Evolutionary conservation across 768 basidiomycete genomes (phyloP), one percentile per base, ranked within the genome.

Genomic region (Auricularia sp.): DNA sequence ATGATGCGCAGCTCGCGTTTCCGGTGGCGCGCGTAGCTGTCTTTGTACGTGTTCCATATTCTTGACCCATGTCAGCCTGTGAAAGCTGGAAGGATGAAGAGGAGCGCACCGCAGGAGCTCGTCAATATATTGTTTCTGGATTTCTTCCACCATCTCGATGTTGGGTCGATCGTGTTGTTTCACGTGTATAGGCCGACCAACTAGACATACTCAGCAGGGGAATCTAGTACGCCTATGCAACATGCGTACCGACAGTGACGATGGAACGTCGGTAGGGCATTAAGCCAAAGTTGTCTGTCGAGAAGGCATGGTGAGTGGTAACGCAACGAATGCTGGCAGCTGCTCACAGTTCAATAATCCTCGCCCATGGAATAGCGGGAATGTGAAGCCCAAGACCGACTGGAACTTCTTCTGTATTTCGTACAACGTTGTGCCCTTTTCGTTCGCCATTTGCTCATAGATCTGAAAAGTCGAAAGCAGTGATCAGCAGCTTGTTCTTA

Each of bases 31-130:
- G 95, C 95, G 70, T 95, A 97, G 63, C 87, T 82, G 71, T 98
- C 90, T 75, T 98, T 98, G 78, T 98, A 96, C 6, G 87, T 86
- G 72, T 98, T 84, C 95, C 95, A 98, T 68, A 98, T 96, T 61
- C 94, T 97, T 69, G 34, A 53, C 3, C 44, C 47, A 35, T 64
- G 4, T 54, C 21, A 43, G 61, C 62, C 63, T 44, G 36, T 7
- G 62, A 61, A 8, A 16, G 56, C 4, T 39, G 35, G 18, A 63
- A 43, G 42, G 29, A 29, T 29, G 34, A 12, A 10, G 21, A 21
- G 36, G 8, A 5, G 75, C 87, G 63, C 62, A 93, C 94, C 93
- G 80, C 69, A 90, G 87, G 42, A 98, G 79, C 74, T 99, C 95
- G 54, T 89, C 89, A 66, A 99, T 98, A 74, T 99, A 99, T 68